Base-by-base conservation (phyloP, 2,329 filamentous ascomycete species). In the Fusarium tuaranense region DNA sequence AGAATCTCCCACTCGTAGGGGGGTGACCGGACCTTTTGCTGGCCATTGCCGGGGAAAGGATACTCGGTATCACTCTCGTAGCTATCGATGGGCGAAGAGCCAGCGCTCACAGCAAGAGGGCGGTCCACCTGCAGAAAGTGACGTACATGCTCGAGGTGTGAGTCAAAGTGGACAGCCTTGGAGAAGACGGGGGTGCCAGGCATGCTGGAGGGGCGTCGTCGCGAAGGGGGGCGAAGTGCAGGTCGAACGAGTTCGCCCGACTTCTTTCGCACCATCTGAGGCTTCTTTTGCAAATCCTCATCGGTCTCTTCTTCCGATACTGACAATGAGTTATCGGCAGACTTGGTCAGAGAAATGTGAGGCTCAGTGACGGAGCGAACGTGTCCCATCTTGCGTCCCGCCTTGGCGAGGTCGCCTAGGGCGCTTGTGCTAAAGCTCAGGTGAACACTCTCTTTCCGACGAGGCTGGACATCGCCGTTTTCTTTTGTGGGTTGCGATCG, bases 101-200 rank as follows among this genome's bases (percentile, higher is more conserved):
- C 93, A 63, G 95, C 95, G 82, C 96, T 98, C 81, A 99, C 97
- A 60, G 97, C 97, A n/a, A 97, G 92, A 2, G 97, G 97, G 67
- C 94, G 91, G 80, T 99, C 97, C 8, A 98, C 92, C 81, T 98
- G 95, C 25, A 98, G 87, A 83, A 99, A 99, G 82, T 98, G 97
- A 36, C 97, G 91, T 44, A 98, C 96, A 78, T 98, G 96, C 84
- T 98, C 97, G 44, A 98, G 91, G 80, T 98, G 94, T 30, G 96
- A 94, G 84, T 98, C 97, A 81, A 99, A 99, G 84, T 99, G 97
- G n/a, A 99, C 97, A 14, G 94, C 95, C 83, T 99, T 99, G 76
- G 93, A 93, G 81, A 96, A 98, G 10, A 96, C 97, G 0, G 97
- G 97, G 0, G 97, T 99, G 65, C 97, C 97, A 10, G 97, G 97